A percentile compares a stretch with the other conserved stretches of the same genome.
phyloP scores from a whole-genome alignment of 2,329 filamentous ascomycete genomes.

The Tolypocladium tropicale region DNA sequence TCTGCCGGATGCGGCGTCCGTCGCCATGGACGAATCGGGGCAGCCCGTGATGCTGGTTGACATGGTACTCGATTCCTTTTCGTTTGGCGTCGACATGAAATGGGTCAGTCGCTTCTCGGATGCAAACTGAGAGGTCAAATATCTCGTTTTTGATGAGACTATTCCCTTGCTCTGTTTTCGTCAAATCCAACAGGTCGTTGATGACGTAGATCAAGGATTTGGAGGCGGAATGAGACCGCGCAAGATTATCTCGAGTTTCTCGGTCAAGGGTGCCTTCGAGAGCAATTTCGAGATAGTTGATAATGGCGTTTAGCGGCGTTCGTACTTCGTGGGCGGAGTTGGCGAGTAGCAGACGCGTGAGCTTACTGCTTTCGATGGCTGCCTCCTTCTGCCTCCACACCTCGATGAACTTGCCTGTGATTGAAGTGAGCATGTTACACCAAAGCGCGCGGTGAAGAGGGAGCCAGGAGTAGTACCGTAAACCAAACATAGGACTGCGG shows the following conservation, averaged over 20 bases:
- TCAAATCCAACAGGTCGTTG: conserved; percentile 81
- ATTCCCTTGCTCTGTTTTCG: conserved; percentile 76
- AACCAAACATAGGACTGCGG: conserved; percentile 76
- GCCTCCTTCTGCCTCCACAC: conserved; percentile 89
- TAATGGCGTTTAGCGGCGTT: conserved; percentile 84
- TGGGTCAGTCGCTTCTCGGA: conserved; percentile 67
- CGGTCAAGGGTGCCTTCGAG: conserved; percentile 69
- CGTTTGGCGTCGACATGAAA: conserved; percentile 66
- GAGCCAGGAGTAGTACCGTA: conserved; percentile 51
- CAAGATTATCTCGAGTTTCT: conserved; percentile 76
- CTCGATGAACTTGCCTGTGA: conserved; percentile 64
- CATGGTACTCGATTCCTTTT: conserved; percentile 62
- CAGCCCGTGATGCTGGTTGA: conserved; percentile 56
- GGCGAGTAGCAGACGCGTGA: conserved; percentile 68
- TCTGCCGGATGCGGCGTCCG: conserved; percentile 69
- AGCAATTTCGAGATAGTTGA: conserved; percentile 89
- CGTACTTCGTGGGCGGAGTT: conserved; percentile 90
- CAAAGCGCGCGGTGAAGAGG: not conserved
- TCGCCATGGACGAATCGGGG: conserved; percentile 68
- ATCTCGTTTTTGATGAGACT: conserved; percentile 70
- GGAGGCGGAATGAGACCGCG: conserved; percentile 79
- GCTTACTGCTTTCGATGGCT: conserved; percentile 68
- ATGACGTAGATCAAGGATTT: conserved; percentile 92
- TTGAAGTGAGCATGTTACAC: conserved; percentile 2
- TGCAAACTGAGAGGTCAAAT: conserved; percentile 60